Evolutionary conservation across 139 green algal species (phyloP), one percentile per base, ranked within the genome.

Genomic region (Ulvella scutata): DNA sequence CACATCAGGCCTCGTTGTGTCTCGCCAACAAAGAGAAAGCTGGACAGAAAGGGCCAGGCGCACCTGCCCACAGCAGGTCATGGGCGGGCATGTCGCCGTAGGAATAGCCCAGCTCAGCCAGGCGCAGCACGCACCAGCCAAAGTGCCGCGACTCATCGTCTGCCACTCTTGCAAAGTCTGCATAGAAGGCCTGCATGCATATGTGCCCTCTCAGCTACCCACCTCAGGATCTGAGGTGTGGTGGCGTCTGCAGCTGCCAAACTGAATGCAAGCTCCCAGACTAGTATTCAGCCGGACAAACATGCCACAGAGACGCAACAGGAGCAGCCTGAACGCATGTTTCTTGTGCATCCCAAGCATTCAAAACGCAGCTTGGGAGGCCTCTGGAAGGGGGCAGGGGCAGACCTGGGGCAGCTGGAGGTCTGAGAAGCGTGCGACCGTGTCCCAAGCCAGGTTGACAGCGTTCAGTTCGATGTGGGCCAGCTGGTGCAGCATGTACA

Each of bases 361-460:
- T n/a, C n/a, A 59, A 20, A 20, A 26, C 40, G 17, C 17, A 59
- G 0, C 40, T 26, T 17, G 40, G 17, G 13, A 36, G 10, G 51
- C 0, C 17, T 67, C 0, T n/a, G 20, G 20, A 39, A 33, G 26
- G 31, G 33, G 62, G 20, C 28, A 4, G 43, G 62, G 33, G 35
- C 51, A n/a, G 21, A 78, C 43, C 40, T 38, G 4, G 0, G 79
- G 81, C 61, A 89, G 73, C 2, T 59, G 28, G 3, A 86, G 43
- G 37, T 73, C 28, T 1, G 84, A 85, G 62, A 89, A 95, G 10
- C 88, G 80, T 4, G 82, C 88, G 9, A 93, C 82, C 0, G 90
- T 93, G 82, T 96, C 90, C 88, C 85, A 93, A 9, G 91, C 91
- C 38, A 96, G 78, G 78, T 96, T 90, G 7, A 96, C 90, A 7